Evolutionary conservation across 2,329 filamentous ascomycete species (phyloP), one percentile per base, ranked within the genome.

Genomic region (Biscogniauxia sp.): DNA sequence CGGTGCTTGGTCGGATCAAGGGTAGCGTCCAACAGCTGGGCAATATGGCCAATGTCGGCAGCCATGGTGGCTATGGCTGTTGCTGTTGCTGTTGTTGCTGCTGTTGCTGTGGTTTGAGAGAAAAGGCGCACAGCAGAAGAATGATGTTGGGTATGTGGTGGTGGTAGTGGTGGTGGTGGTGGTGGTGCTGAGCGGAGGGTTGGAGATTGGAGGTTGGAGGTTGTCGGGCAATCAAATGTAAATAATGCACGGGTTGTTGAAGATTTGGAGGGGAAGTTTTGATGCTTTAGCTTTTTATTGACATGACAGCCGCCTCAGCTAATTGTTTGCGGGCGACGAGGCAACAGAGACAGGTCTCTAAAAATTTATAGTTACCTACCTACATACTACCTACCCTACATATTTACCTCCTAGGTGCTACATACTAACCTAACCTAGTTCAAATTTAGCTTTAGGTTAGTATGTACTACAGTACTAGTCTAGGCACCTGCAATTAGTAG

Each of bases 11-110:
- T 82, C 19, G 92, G 92, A 78, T 97, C 92, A 71, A 98, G 85
- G 71, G 93, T 98, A 71, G 92, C 92, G 77, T 96, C 86, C 66
- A 99, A 88, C 76, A 98, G 84, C 82, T 92, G 87, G 65, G 92
- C 90, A 76, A 97, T 81, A 62, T 79, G 78, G 68, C 78, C 79
- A 72, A 86, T 80, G 67, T 84, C 79, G 68, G 82, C 78, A 73
- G 83, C 82, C 84, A 87, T 87, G 73, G 65, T 68, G 68, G 64
- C 64, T 65, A 37, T n/a, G 37, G 32, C 32, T 23, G 23, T 37
- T 37, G 61, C 56, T 62, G 61, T 61, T 37, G 61, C 56, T 62
- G 61, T 61, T 60, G 45, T 51, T 53, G n/a, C n/a, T n/a, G 32
- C 32, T 23, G 23, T 37, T 37, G 61, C 56, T 62, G 61, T 61